Base-by-base conservation (phyloP, 2,329 filamentous ascomycete species). In the Cladosporium sp. region DNA sequence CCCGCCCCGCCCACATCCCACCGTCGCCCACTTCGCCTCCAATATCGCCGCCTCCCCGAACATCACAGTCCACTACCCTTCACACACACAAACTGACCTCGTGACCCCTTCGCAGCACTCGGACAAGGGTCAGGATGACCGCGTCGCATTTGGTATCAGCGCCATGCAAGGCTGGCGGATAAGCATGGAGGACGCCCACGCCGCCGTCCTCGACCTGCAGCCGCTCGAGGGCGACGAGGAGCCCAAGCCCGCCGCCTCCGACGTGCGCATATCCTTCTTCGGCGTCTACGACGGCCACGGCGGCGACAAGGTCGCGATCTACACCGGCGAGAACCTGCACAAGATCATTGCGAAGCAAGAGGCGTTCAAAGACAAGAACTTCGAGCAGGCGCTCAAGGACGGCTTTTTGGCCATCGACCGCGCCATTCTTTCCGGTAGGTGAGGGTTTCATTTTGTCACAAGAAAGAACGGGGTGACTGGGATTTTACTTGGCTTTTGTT, bases 131-230 rank as follows among this genome's bases (percentile, higher is more conserved):
- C 85, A 89, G 75, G 91, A 97, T 88, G 90, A 95, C 59, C 85
- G 89, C 68, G 84, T 96, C 68, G 74, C 93, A 68, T 99, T 88
- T 72, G 93, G 93, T 68, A 84, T 97, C 60, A 99, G 93, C 60
- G 90, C 90, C 73, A 99, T 99, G 93, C 93, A 99, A 75, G 93
- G 93, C 78, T 99, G 93, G 93, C 88, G 93, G 76, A 97, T 99
- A 75, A 96, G 89, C 78, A 99, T 99, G 93, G 93, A 99, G 72
- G 93, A 99, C 70, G 85, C 93, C 57, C 93, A 99, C 75, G 89
- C 88, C 55, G 82, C 88, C 50, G 76, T 97, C 47, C 86, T 99
- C 68, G 89, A 97, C 71, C 83, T 97, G 60, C 82, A 93, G 65
- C 77, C 83, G 54, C 75, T 77, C 55, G 73, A 74, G 61, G 72